Evolutionary conservation across 805 yeast species (phyloP).

Genomic region (Myxozyma vanderwaltii): DNA sequence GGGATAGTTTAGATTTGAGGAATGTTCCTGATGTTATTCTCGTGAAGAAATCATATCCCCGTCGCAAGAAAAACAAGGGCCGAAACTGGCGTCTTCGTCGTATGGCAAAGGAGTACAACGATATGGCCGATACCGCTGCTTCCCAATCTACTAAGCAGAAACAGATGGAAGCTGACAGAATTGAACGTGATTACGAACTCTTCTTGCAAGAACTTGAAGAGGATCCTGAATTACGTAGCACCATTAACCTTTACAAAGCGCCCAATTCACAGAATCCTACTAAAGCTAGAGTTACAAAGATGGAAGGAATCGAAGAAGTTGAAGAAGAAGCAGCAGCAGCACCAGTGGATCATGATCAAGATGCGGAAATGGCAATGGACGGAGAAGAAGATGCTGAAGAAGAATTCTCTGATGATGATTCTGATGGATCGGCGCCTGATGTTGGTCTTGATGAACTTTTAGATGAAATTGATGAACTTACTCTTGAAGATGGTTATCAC

Average conservation of each 20-base stretch:
- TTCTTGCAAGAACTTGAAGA: slow-evolving; percentile 98
- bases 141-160: slow-evolving; percentile 45
- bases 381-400: slow-evolving; percentile 25
- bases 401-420: slow-evolving; percentile 31
- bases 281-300: slow-evolving; percentile 15
- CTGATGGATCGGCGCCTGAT: slow-evolving; percentile 53
- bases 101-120: slow-evolving; percentile 95
- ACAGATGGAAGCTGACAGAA: slow-evolving; percentile 87
- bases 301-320: slow-evolving; percentile 14
- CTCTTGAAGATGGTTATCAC: slow-evolving; percentile 57
- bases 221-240: slow-evolving; percentile 89
- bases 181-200: slow-evolving; percentile 90
- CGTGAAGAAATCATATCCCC: slow-evolving; percentile 84
- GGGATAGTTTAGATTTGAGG: slow-evolving; percentile 66
- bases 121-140: slow-evolving; percentile 60
- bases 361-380: slow-evolving; percentile 33
- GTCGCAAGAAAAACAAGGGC: slow-evolving; percentile 72
- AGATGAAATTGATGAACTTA: slow-evolving; percentile 94
- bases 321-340: slow-evolving; percentile 16
- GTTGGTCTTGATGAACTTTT: slow-evolving; percentile 88
- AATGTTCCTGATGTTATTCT: slow-evolving; percentile 81
- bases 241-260: slow-evolving; percentile 84
- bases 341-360: slow-evolving; percentile 27
- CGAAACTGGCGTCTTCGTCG: slow-evolving; percentile 92
- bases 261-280: slow-evolving; percentile 36